These are phyloP conservation scores for Anethum foeniculum DNA, from an alignment of 140 eudicot genomes.

Conservation along the genomic window DNA sequence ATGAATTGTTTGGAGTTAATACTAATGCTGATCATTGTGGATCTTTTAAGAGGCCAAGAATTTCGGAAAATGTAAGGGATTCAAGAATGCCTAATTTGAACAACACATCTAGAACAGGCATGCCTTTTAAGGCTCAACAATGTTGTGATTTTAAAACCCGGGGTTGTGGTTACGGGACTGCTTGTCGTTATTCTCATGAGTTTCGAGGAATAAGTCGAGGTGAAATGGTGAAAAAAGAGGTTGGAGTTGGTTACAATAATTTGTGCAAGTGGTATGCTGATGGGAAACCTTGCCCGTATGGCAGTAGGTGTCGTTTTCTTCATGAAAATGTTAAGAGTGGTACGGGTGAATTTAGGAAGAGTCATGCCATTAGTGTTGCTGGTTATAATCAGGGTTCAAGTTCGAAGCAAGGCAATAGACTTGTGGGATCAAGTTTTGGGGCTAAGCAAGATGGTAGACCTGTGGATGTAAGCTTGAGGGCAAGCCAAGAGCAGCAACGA, in stretches of 20 bases:
- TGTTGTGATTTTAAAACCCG: constrained; percentile 40
- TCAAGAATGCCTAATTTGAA: constrained; percentile 14
- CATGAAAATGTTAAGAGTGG: constrained; percentile 14
- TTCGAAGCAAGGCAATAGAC: background rate
- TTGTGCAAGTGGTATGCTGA: constrained; percentile 24
- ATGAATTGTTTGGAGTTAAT: background rate
- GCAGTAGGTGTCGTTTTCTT: constrained; percentile 36
- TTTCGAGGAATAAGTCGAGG: constrained; percentile 7
- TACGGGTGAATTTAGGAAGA: constrained; percentile 2
- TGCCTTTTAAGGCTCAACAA: constrained; percentile 17
- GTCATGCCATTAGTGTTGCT: constrained; percentile 18
- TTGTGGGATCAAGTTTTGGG: background rate
- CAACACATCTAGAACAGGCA: background rate
- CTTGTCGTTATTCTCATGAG: constrained; percentile 40
- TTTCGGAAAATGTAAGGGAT: constrained; percentile 18
- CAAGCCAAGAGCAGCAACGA: constrained; percentile 14
- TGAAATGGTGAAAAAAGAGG: constrained; percentile 5
- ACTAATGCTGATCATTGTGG: constrained; percentile 8
- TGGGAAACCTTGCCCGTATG: constrained; percentile 33
- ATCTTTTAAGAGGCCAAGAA: constrained; percentile 19
- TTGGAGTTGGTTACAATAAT: background rate
- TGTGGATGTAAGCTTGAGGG: background rate
- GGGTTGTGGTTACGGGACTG: constrained; percentile 35
- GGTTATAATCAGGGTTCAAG: background rate
- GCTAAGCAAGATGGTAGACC: background rate